A percentile compares a stretch with the other conserved stretches of the same genome.
Evolutionary conservation across 163 green algal genomes (phyloP).

Genomic region (Scenedesmus sp.): DNA sequence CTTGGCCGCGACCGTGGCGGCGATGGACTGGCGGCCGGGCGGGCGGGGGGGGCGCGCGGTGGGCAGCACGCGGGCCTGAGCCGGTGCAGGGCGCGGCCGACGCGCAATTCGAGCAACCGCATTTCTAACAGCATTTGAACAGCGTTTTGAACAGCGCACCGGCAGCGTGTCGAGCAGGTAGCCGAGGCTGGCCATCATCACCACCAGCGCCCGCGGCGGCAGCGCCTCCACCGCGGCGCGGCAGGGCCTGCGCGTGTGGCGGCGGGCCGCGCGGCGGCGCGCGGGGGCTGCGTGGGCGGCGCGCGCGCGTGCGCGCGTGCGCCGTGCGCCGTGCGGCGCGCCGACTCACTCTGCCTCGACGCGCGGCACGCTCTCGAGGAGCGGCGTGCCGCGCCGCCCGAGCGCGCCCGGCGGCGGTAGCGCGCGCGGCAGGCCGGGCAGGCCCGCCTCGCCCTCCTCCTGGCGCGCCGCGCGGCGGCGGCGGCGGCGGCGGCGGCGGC

Average conservation of each 20-base stretch:
- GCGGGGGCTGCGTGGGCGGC: too few species aligned
- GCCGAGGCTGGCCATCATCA: constrained; percentile 41
- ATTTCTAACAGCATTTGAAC: too few species aligned
- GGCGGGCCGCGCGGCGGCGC: not conserved
- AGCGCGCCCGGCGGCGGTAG: constrained; percentile 17
- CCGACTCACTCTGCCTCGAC: constrained; percentile 36
- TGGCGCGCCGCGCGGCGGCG: not conserved
- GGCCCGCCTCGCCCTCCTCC: constrained; percentile 36
- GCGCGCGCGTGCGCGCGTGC: too few species aligned
- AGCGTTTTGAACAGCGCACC: too few species aligned
- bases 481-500: not conserved
- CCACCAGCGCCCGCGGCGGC: not conserved
- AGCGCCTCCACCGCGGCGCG: not conserved
- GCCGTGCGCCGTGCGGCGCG: too few species aligned
- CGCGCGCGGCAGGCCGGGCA: constrained; percentile 22
- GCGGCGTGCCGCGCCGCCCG: constrained; percentile 11
- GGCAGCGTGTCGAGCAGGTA: constrained; percentile 42
- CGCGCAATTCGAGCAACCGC: too few species aligned
- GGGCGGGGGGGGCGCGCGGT: too few species aligned
- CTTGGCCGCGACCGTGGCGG: constrained; percentile 16
- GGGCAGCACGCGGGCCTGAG: too few species aligned
- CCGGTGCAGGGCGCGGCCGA: too few species aligned
- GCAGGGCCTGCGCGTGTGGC: not conserved
- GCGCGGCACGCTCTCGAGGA: constrained; percentile 32
- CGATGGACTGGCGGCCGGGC: constrained; percentile 41